phyloP scores from a whole-genome alignment of 345 rosid genomes.

The Mallotus nudiflorus region DNA sequence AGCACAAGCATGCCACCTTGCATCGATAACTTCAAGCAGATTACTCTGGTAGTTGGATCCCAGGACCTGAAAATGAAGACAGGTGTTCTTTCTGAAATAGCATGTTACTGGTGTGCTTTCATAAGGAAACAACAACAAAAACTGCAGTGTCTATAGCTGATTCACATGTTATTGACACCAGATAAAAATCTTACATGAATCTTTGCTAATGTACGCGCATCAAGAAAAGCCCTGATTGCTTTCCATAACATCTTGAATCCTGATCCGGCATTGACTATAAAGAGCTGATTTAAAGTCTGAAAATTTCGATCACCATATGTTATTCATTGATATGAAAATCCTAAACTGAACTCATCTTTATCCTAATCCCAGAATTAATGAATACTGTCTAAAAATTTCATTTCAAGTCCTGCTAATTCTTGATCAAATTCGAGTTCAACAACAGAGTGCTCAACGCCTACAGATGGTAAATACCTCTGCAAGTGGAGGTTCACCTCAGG shows the following conservation, averaged over 20 bases:
- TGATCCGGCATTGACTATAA: conserved; percentile 64
- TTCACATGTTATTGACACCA: neutral
- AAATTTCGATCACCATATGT: conserved; percentile 8
- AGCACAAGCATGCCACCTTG: conserved; percentile 29
- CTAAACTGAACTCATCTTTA: neutral
- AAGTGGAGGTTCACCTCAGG: too few relatives aligned
- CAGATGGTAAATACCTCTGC: too few relatives aligned
- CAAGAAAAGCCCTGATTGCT: conserved; percentile 51
- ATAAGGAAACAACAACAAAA: neutral
- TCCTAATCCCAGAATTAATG: neutral
- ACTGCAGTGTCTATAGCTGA: too few relatives aligned
- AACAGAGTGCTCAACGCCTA: too few relatives aligned
- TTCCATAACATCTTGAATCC: conserved; percentile 68
- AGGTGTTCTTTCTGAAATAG: neutral
- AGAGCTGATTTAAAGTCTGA: conserved; percentile 51
- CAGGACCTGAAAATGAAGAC: conserved; percentile 43
- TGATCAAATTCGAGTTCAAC: neutral
- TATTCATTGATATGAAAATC: neutral
- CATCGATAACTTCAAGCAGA: conserved; percentile 50
- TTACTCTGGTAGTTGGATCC: conserved; percentile 42
- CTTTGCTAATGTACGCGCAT: conserved; percentile 52
- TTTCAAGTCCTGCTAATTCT: too few relatives aligned
- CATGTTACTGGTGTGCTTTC: neutral
- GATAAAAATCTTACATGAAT: conserved; percentile 39
- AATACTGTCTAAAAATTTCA: too few relatives aligned